These are phyloP conservation scores for Mucor circinelloides DNA, from an alignment of 371 early-diverging fungal genomes.

Conservation along the genomic window DNA sequence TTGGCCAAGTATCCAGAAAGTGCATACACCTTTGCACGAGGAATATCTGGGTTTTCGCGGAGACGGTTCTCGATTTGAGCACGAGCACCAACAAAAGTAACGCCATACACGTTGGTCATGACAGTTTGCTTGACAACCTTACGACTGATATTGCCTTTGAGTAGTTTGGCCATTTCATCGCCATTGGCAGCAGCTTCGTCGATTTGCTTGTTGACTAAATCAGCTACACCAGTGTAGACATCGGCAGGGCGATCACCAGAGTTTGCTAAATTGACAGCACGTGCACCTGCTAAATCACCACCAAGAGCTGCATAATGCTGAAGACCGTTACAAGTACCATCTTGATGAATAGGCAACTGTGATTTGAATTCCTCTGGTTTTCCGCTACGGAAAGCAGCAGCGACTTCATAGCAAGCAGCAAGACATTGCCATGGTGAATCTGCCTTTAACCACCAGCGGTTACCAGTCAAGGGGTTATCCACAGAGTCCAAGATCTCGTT, in stretches of 20 bases:
- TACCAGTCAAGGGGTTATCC: constrained; percentile 76
- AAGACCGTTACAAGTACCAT: constrained; percentile 98
- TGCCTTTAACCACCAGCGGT: constrained; percentile 90
- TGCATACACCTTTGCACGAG: constrained; percentile 51
- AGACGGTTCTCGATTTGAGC: constrained; percentile 87
- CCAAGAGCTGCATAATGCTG: constrained; percentile 99
- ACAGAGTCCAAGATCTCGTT: constrained; percentile 86
- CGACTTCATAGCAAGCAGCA: constrained; percentile 87
- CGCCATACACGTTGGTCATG: constrained; percentile 99
- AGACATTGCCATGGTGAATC: constrained; percentile 96
- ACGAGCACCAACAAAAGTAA: constrained; percentile 94
- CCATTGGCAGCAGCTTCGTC: constrained; percentile 67
- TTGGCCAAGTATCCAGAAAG: constrained; percentile 78
- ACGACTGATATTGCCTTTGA: constrained; percentile 78
- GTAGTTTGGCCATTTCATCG: constrained; percentile 55
- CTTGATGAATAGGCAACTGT: constrained; percentile 93
- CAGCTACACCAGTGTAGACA: constrained; percentile 92
- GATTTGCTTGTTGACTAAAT: constrained; percentile 71
- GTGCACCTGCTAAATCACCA: constrained; percentile 91
- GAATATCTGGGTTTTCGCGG: constrained; percentile 68
- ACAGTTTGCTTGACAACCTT: constrained; percentile 99
- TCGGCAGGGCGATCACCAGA: constrained; percentile 90
- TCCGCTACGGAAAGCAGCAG: constrained; percentile 76
- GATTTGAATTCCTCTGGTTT: constrained; percentile 75
- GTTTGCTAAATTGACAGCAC: constrained; percentile 84